Conservation (phyloP, 768 basidiomycete species). For the Russula dissimulans region DNA sequence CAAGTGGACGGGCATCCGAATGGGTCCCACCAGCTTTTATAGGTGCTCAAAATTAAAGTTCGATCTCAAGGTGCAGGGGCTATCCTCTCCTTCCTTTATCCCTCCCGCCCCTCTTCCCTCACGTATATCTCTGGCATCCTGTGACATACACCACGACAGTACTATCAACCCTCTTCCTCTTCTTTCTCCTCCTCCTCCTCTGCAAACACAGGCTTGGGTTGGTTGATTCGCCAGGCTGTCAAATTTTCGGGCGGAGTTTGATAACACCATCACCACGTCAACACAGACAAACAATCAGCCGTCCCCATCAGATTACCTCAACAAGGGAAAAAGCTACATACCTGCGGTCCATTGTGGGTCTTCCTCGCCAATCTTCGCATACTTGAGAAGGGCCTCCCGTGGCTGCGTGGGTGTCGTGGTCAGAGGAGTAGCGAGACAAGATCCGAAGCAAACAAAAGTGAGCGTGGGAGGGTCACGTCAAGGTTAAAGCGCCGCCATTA, state of each 20-base stretch:
- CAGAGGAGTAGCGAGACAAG: slow-evolving; percentile 1
- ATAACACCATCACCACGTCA: slow-evolving; percentile 32
- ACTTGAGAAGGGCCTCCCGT: slow-evolving; percentile 92
- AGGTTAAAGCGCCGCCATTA: slow-evolving; percentile 13
- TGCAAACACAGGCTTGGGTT: slow-evolving; percentile 81
- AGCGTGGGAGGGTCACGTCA: slow-evolving; percentile 13
- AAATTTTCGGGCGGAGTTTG: slow-evolving; percentile 28
- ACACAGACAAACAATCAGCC: slow-evolving; percentile 32
- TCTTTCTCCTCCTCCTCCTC: slow-evolving; percentile 46
- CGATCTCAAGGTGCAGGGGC: slow-evolving; percentile 73
- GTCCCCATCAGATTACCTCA: slow-evolving; percentile 22
- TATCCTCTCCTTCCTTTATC: slow-evolving; percentile 35
- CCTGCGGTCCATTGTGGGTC: slow-evolving; percentile 83
- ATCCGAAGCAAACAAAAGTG: slow-evolving; percentile 2
- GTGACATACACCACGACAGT: neutral
- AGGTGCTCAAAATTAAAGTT: slow-evolving; percentile 75
- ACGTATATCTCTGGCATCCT: slow-evolving; percentile 13
- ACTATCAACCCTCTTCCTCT: slow-evolving; percentile 30
- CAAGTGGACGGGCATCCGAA: slow-evolving; percentile 58
- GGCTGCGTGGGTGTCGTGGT: slow-evolving; percentile 47
- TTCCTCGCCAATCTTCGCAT: slow-evolving; percentile 64
- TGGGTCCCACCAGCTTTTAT: slow-evolving; percentile 66
- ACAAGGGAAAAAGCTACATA: slow-evolving; percentile 33
- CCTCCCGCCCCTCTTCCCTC: slow-evolving; percentile 3
- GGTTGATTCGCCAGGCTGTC: slow-evolving; percentile 79